Evolutionary conservation across 768 basidiomycete genomes (phyloP).

Genomic region (Lentinus brumalis): DNA sequence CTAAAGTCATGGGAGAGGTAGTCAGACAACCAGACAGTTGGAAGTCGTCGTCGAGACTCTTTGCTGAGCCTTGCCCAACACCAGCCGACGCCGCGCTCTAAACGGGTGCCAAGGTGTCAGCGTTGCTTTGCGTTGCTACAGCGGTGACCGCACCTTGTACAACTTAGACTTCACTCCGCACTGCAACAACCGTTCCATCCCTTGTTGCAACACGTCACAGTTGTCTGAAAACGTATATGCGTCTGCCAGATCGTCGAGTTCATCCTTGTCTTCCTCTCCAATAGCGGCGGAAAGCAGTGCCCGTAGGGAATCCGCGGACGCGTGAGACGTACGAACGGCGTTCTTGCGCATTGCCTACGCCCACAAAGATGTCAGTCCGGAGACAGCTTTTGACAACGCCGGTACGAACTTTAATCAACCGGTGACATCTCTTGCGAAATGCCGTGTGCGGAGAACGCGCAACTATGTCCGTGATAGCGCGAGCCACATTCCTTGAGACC

Average conservation of each 20-base stretch:
- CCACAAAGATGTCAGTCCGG: neutral
- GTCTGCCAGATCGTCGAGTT: neutral
- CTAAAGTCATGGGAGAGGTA: neutral
- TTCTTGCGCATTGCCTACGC: neutral
- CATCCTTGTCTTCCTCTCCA: neutral
- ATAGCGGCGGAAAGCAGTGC: neutral
- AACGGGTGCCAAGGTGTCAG: neutral
- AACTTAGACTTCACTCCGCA: neutral
- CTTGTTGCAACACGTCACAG: conserved; percentile 3
- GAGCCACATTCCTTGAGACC: conserved; percentile 50
- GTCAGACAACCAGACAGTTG: conserved; percentile 1
- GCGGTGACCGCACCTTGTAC: conserved; percentile 14
- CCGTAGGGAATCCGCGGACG: neutral
- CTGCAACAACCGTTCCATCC: conserved; percentile 18
- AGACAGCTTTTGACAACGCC: neutral
- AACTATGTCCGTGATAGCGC: conserved; percentile 53
- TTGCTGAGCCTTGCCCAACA: neutral
- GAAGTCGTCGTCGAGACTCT: conserved; percentile 1
- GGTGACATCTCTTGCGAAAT: conserved; percentile 49
- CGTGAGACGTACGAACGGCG: neutral
- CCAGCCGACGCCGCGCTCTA: conserved; percentile 1
- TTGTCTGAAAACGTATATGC: neutral
- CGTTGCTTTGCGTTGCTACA: neutral
- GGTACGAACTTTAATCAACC: conserved; percentile 50
- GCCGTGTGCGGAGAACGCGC: conserved; percentile 49